A percentile compares a stretch with the other conserved stretches of the same genome.
These are phyloP conservation scores for Fusarium tjaetaba DNA, from an alignment of 2,329 filamentous ascomycete genomes.

Conservation along the genomic window DNA sequence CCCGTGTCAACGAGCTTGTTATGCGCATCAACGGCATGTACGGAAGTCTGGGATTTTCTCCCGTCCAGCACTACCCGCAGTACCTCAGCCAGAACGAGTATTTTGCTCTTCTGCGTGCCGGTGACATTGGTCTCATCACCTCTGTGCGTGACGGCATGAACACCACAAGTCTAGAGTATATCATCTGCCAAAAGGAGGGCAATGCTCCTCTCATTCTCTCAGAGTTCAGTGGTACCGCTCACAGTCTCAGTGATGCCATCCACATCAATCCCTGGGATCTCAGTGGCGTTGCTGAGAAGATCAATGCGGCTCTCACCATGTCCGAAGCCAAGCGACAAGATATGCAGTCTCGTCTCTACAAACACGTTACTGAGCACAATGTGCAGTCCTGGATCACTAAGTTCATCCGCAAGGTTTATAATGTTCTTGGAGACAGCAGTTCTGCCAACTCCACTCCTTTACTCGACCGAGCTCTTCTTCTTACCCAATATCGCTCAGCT, in stretches of 20 bases:
- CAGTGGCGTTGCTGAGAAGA: constrained; percentile 82
- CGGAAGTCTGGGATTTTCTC: constrained; percentile 87
- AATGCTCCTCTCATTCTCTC: constrained; percentile 92
- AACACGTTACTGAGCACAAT: constrained; percentile 85
- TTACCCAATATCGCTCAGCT: constrained; percentile 78
- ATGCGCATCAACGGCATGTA: constrained; percentile 91
- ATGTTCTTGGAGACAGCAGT: constrained; percentile 80
- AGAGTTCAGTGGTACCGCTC: constrained; percentile 94
- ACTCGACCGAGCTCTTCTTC: constrained; percentile 77
- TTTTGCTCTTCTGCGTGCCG: constrained; percentile 89
- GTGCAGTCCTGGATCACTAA: constrained; percentile 87
- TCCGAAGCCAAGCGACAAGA: constrained; percentile 68
- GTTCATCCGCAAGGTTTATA: constrained; percentile 81
- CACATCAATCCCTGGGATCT: constrained; percentile 98
- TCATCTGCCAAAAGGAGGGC: constrained; percentile 88
- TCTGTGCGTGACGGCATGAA: constrained; percentile 98
- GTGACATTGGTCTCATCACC: constrained; percentile 92
- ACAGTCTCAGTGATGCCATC: constrained; percentile 84
- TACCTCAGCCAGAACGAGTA: constrained; percentile 92
- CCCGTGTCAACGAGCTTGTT: constrained; percentile 89
- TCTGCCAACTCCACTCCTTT: constrained; percentile 81
- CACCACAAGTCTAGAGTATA: constrained; percentile 93
- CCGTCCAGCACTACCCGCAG: constrained; percentile 94
- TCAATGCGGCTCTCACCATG: constrained; percentile 85
- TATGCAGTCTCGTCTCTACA: constrained; percentile 80